Evolutionary conservation across 2,329 filamentous ascomycete genomes (phyloP).

Genomic region (Cytospora mali): DNA sequence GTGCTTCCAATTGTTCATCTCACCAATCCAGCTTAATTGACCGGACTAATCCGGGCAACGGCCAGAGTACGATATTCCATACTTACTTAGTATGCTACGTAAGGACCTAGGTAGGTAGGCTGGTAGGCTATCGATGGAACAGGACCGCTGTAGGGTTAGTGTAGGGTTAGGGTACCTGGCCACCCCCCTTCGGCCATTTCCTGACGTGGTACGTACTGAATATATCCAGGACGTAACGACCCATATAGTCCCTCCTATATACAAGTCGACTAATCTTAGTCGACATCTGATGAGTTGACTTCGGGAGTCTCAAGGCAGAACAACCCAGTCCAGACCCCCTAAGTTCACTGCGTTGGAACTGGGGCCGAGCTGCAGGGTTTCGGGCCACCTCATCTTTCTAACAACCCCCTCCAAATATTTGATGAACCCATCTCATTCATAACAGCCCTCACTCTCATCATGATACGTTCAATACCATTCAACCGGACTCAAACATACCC

Average conservation of each 20-base stretch:
- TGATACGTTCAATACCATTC: conserved; percentile 19
- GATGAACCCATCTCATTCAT: background rate
- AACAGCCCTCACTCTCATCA: background rate
- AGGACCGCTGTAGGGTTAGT: no score
- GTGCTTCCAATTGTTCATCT: no score
- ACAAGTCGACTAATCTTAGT: background rate
- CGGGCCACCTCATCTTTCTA: conserved; percentile 18
- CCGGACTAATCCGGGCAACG: no score
- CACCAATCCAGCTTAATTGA: no score
- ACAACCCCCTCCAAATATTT: background rate
- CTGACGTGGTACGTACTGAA: background rate
- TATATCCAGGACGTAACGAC: no score
- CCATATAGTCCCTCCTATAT: no score
- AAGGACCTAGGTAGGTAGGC: no score
- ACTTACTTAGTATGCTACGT: no score
- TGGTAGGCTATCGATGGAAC: no score
- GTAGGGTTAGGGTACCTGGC: background rate
- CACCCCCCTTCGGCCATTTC: no score
- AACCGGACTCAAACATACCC: background rate
- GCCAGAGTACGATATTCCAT: no score
- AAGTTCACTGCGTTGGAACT: background rate
- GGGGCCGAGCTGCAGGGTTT: conserved; percentile 2
- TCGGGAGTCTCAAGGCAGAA: background rate
- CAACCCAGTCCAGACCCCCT: background rate
- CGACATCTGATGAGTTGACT: background rate